Conservation (phyloP, 140 eudicot genomes). For the Ambrosia hybrid region DNA sequence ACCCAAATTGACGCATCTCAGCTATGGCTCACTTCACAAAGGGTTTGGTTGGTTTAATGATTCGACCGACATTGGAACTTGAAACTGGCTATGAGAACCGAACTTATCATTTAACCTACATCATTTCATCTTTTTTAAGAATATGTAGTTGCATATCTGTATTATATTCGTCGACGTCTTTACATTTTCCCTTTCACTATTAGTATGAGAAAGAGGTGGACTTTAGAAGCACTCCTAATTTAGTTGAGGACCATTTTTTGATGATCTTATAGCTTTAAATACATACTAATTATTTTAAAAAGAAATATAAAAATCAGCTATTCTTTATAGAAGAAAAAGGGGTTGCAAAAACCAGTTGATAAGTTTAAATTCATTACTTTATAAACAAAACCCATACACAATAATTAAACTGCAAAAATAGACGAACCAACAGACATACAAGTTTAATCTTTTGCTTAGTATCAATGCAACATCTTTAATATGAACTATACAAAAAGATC, state of each 20-base stretch:
- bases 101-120: neutral
- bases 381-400: neutral
- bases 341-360: too few species aligned
- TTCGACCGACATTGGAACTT: neutral
- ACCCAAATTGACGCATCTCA: neutral
- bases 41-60: too few species aligned
- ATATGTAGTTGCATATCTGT: neutral
- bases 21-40: neutral
- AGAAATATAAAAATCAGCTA: neutral
- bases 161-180: neutral
- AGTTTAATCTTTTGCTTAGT: neutral
- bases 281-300: neutral
- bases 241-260: neutral
- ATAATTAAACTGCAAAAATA: conserved; percentile 6
- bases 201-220: too few species aligned
- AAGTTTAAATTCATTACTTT: neutral
- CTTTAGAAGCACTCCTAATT: too few species aligned
- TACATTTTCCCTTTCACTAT: too few species aligned
- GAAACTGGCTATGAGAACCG: neutral
- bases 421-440: neutral
- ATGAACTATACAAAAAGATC: conserved; percentile 12
- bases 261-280: neutral
- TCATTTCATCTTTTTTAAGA: neutral
- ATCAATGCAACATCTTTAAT: neutral
- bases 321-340: too few species aligned